These are phyloP conservation scores for Triticum timopheevii DNA, from an alignment of 176 grass and related monocot species.

Conservation along the genomic window DNA sequence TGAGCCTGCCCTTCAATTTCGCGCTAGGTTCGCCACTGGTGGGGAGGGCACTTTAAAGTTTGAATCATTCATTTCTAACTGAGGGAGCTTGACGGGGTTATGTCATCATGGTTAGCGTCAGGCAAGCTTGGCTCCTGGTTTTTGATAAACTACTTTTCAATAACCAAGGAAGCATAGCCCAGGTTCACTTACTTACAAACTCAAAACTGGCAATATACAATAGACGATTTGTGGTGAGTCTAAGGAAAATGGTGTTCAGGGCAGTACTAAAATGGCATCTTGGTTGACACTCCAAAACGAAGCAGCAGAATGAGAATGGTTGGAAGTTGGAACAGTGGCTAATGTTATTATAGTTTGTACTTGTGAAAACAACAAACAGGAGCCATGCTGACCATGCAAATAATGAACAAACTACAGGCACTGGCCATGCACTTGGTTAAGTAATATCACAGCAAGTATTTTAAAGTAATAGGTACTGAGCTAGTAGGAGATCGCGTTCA, in stretches of 20 bases:
- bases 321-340: neutral
- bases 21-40: no score
- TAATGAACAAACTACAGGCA: neutral
- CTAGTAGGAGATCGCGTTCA: neutral
- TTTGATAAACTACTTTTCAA: neutral
- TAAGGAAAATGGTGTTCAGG: neutral
- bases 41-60: neutral
- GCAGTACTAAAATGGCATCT: neutral
- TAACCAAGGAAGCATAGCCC: neutral
- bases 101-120: neutral
- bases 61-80: neutral
- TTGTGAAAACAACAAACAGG: neutral
- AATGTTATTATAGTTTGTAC: neutral
- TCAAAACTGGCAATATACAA: neutral
- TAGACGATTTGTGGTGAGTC: neutral
- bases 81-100: neutral
- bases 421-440: constrained; percentile 2
- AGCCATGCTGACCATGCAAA: neutral
- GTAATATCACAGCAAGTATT: neutral
- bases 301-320: neutral
- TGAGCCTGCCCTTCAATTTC: no score
- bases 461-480: constrained; percentile 2
- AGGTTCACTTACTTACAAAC: neutral
- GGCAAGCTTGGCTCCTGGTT: neutral
- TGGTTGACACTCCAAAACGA: neutral